phyloP scores from a whole-genome alignment of 2,329 filamentous ascomycete species.

The Aschersonia sp. region DNA sequence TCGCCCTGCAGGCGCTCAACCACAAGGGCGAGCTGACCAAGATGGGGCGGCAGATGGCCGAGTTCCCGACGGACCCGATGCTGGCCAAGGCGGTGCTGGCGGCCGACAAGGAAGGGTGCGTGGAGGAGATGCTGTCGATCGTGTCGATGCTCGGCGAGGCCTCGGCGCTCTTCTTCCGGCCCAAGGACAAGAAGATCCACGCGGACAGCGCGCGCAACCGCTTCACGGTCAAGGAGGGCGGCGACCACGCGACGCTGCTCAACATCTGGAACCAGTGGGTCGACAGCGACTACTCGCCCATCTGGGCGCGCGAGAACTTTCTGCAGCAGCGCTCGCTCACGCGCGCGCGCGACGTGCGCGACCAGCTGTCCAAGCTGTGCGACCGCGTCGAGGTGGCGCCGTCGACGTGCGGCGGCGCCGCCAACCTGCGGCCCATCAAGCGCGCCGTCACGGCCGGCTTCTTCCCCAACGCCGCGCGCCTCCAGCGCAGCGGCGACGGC shows the following conservation, averaged over 20 bases:
- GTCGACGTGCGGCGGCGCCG: constrained; percentile 44
- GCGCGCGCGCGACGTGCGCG: constrained; percentile 77
- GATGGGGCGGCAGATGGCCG: constrained; percentile 83
- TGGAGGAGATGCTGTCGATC: constrained; percentile 82
- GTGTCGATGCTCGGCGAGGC: constrained; percentile 90
- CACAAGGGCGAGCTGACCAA: constrained; percentile 82
- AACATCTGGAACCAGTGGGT: constrained; percentile 96
- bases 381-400: constrained; percentile 78
- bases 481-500: constrained; percentile 71
- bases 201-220: constrained; percentile 80
- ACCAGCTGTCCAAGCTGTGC: constrained; percentile 83
- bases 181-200: constrained; percentile 94
- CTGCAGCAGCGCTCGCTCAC: constrained; percentile 82
- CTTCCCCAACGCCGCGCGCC: constrained; percentile 78
- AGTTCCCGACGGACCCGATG: constrained; percentile 88
- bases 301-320: constrained; percentile 90
- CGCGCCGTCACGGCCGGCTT: constrained; percentile 84
- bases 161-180: constrained; percentile 79
- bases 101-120: constrained; percentile 79
- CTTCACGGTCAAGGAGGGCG: constrained; percentile 81
- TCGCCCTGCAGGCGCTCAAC: constrained; percentile 79
- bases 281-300: constrained; percentile 72
- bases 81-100: constrained; percentile 79
- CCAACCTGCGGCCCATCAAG: constrained; percentile 62
- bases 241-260: constrained; percentile 75